Evolutionary conservation across 257 asterid species (phyloP).

Genomic region (Solanum microdontum): DNA sequence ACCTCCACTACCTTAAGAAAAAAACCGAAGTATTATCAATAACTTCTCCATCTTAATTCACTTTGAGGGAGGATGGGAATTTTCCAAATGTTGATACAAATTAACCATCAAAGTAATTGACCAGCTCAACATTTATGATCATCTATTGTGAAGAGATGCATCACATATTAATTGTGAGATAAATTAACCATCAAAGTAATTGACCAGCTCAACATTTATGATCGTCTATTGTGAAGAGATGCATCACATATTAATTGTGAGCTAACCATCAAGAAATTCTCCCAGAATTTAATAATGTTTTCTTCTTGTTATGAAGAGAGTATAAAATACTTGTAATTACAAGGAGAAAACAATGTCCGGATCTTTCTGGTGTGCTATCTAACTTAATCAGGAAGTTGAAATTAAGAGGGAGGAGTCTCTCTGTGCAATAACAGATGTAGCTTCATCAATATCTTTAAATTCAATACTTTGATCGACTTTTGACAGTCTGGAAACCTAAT

Average conservation of each 20-base stretch:
- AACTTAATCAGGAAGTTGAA: background rate
- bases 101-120: background rate
- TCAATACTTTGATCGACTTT: background rate
- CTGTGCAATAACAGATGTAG: background rate
- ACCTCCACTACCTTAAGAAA: slow-evolving; percentile 88
- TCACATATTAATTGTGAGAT: background rate
- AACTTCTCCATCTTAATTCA: background rate
- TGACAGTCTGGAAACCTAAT: background rate
- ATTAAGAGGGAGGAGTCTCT: background rate
- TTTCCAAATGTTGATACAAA: background rate
- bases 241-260: background rate
- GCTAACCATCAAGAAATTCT: background rate
- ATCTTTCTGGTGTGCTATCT: background rate
- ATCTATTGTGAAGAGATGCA: background rate
- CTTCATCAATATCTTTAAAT: background rate
- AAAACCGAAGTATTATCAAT: background rate
- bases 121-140: background rate
- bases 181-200: background rate
- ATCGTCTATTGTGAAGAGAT: background rate
- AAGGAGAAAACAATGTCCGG: background rate
- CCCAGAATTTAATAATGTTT: background rate
- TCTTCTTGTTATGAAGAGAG: background rate
- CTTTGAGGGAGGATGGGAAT: background rate
- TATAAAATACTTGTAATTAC: background rate
- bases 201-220: background rate